Base-by-base conservation (phyloP, 306 rosid genomes). In the Rosa multiflora region DNA sequence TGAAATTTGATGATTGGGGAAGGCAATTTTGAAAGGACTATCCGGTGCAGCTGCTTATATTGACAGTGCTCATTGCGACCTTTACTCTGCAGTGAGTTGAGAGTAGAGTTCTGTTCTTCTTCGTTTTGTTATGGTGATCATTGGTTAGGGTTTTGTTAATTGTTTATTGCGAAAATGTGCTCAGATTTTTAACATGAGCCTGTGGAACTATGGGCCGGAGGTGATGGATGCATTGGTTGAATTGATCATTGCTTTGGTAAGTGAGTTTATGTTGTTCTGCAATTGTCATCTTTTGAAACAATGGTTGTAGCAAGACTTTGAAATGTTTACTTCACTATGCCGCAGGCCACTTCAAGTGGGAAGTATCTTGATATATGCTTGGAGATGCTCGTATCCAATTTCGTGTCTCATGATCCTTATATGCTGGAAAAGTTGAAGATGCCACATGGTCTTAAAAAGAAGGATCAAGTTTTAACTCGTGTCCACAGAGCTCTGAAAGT, bases 151-250 rank as follows among this genome's bases (percentile, higher is more conserved):
- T 32, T 32, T 32, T 32, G 37, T 32, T 32, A 32, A 32, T 32
- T 32, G 3, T 32, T 32, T 32, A 32, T 32, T 32, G 37, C 37
- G 3, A 32, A 32, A 32, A 32, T 32, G 37, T 32, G 37, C 37
- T 72, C 89, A 94, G 99, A 42, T 91, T 74, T 91, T 86, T 9
- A 56, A 75, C 5, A 85, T 91, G 84, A 91, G 89, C 82, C 18
- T 94, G 89, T 94, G 97, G 99, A 84, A 85, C 77, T 78, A 80
- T 67, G 87, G 84, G 64, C 88, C 91, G 68, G 87, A 88, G 64
- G 90, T 92, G 40, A 89, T 92, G 92, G 97, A 92, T 84, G 95
- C 97, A 5, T 46, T 94, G 75, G 59, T 90, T 74, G 97, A 90
- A 40, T 85, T 92, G 48, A 86, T 94, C 5, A 51, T 83, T 58